Conservation (phyloP, 1,139 yeast species). For the Blastobotrys aristatus region DNA sequence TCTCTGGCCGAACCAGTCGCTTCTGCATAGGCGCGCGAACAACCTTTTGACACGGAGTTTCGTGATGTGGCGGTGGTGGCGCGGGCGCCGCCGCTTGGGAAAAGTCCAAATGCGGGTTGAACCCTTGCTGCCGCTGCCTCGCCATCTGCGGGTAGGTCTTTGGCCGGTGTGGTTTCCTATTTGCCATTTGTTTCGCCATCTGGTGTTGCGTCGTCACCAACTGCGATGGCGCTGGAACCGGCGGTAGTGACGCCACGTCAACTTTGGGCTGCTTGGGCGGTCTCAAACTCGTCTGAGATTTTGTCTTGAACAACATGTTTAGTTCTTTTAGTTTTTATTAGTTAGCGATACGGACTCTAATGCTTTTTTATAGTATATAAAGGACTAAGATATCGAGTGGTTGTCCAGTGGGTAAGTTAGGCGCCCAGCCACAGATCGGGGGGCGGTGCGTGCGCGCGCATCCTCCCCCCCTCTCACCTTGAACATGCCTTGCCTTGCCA, state of each 20-base stretch:
- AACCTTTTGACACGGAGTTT: background rate
- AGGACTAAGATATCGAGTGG: no score
- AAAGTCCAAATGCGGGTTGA: background rate
- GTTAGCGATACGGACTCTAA: no score
- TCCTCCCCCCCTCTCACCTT: no score
- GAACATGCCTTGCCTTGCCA: no score
- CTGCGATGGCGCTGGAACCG: conserved; percentile 7
- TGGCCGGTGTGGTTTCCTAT: background rate
- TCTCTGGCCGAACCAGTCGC: no score
- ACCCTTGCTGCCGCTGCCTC: background rate
- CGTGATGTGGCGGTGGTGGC: background rate
- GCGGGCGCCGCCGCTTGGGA: background rate
- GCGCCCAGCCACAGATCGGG: no score
- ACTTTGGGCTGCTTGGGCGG: conserved; percentile 1
- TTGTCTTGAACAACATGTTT: conserved; percentile 1
- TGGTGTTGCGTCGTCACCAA: background rate
- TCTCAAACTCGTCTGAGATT: background rate
- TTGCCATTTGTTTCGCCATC: background rate
- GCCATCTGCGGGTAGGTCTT: background rate
- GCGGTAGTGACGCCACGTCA: background rate
- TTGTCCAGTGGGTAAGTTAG: no score
- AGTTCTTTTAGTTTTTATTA: no score
- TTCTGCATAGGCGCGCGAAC: background rate
- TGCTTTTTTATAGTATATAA: no score
- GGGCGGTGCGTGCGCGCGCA: no score